Percentiles rank a stretch among this genome's conserved stretches.
Evolutionary conservation across 257 asterid species (phyloP).

Genomic region (Forsythia viridissima): DNA sequence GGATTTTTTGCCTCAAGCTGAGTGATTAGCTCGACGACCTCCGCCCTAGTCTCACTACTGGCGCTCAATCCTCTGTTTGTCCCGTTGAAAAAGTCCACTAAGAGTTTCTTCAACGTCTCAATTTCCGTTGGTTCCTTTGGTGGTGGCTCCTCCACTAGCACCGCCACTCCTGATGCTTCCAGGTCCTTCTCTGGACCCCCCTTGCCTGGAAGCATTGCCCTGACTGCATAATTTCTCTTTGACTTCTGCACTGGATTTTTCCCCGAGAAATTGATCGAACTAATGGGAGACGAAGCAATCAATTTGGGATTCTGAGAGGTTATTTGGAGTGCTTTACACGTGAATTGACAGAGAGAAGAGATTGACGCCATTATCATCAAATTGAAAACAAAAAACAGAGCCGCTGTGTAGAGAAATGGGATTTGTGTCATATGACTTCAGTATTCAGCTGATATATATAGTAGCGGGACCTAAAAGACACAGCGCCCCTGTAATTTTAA

Average conservation of each 20-base stretch:
- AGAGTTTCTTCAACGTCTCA: conserved; percentile 58
- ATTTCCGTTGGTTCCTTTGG: conserved; percentile 46
- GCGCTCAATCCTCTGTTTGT: conserved; percentile 80
- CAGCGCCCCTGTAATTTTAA: background rate
- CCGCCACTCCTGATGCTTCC: conserved; percentile 34
- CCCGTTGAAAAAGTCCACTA: conserved; percentile 72
- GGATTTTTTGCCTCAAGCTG: conserved; percentile 84
- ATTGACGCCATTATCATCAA: conserved; percentile 59
- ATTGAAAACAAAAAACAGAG: background rate
- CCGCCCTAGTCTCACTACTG: conserved; percentile 82
- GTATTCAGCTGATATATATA: too few relatives aligned
- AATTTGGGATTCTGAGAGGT: conserved; percentile 17
- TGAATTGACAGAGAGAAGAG: conserved; percentile 40
- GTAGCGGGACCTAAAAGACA: background rate
- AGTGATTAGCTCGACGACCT: conserved; percentile 78
- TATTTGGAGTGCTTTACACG: conserved; percentile 19
- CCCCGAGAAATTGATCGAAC: conserved; percentile 31
- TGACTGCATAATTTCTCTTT: conserved; percentile 25
- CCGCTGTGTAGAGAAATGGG: background rate
- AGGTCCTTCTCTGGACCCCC: conserved; percentile 49
- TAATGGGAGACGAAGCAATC: conserved; percentile 22
- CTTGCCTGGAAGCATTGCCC: conserved; percentile 46
- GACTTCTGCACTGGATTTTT: conserved; percentile 12
- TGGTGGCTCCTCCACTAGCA: conserved; percentile 44
- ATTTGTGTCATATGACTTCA: background rate